A percentile compares a stretch with the other conserved stretches of the same genome.
Conservation (phyloP, 208 protist species). For the Leishmania major region DNA sequence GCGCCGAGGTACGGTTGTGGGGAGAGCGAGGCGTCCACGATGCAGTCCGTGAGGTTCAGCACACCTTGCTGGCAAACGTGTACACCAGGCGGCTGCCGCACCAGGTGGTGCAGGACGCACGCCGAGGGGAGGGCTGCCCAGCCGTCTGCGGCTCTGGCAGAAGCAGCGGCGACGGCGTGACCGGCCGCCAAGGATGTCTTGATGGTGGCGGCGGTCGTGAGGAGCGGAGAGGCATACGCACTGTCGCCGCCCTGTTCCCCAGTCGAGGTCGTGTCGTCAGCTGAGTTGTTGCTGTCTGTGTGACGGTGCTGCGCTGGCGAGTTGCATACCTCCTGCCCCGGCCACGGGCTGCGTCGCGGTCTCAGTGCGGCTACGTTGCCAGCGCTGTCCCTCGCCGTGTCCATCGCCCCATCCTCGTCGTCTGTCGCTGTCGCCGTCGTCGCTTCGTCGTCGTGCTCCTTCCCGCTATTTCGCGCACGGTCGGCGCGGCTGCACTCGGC, state of each 20-base stretch:
- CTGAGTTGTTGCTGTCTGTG: not conserved
- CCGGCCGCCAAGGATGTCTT: not conserved
- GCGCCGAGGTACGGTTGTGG: not conserved
- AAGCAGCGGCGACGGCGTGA: not conserved
- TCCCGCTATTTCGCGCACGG: not conserved
- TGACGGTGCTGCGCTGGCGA: not conserved
- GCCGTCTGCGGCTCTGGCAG: not conserved
- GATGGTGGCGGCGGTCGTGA: not conserved
- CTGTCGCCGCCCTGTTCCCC: not conserved
- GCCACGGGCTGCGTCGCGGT: not conserved
- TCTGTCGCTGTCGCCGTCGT: not conserved
- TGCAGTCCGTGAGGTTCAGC: conserved; percentile 20
- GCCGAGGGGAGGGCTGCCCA: not conserved
- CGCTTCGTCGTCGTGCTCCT: not conserved
- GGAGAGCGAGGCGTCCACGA: conserved; percentile 19
- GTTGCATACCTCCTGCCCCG: not conserved
- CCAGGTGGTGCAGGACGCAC: not conserved
- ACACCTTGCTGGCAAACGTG: conserved; percentile 31
- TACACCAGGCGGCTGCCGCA: conserved; percentile 10
- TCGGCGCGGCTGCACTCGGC: not conserved
- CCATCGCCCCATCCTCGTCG: conserved; percentile 2
- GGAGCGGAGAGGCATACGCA: not conserved
- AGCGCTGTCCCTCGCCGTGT: not conserved
- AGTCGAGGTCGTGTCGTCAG: not conserved
- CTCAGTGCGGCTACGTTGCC: not conserved